A percentile compares a stretch with the other conserved stretches of the same genome.
Evolutionary conservation across 2,329 filamentous ascomycete genomes (phyloP).

Genomic region (Paraconiothyrium sp.): DNA sequence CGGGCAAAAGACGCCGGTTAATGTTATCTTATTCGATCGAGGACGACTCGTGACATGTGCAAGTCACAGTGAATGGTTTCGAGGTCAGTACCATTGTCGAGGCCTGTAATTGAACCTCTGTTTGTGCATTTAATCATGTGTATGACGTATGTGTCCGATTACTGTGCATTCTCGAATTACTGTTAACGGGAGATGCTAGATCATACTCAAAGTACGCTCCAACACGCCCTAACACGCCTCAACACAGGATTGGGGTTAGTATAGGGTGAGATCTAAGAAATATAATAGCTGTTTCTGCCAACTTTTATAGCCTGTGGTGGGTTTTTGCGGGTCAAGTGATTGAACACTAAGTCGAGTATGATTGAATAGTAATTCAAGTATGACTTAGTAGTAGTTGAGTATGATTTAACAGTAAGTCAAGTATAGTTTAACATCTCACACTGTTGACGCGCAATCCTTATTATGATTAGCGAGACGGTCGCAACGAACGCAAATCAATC

Average conservation of each 20-base stretch:
- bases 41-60: neutral
- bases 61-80: neutral
- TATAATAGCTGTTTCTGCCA: too few relatives aligned
- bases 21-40: neutral
- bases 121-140: neutral
- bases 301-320: too few relatives aligned
- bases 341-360: too few relatives aligned
- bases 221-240: too few relatives aligned
- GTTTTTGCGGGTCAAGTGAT: too few relatives aligned
- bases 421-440: too few relatives aligned
- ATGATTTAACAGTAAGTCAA: too few relatives aligned
- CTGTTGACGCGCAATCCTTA: conserved; percentile 4
- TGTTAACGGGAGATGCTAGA: neutral
- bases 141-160: neutral
- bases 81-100: neutral
- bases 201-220: too few relatives aligned
- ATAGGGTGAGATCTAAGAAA: too few relatives aligned
- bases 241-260: too few relatives aligned
- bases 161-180: neutral
- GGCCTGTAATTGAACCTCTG: neutral
- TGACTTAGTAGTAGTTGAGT: too few relatives aligned
- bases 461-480: conserved; percentile 1
- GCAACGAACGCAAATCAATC: neutral
- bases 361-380: too few relatives aligned
- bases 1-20: neutral